phyloP scores from a whole-genome alignment of 257 asterid genomes.

The Petrea volubilis region DNA sequence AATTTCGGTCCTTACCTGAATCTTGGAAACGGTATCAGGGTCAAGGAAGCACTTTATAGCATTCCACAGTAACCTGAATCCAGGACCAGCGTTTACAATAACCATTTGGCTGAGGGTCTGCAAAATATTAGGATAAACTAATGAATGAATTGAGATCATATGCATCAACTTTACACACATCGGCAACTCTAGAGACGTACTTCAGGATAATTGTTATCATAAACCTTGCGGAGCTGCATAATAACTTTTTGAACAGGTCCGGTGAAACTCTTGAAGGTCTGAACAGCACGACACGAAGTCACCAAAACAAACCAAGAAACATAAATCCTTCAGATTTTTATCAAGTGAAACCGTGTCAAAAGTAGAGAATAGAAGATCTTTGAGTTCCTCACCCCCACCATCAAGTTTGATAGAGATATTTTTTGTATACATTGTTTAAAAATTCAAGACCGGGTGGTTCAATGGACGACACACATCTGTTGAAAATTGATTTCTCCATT shows the following conservation, averaged over 20 bases:
- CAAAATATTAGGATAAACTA: conserved; percentile 8
- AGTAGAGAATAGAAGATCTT: conserved; percentile 3
- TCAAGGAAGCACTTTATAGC: conserved; percentile 61
- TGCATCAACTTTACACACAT: not conserved
- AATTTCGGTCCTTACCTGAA: conserved; percentile 37
- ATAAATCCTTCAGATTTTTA: not conserved
- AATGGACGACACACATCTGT: too few species aligned
- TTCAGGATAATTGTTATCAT: conserved; percentile 48
- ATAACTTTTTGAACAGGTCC: conserved; percentile 56
- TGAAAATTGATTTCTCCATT: too few species aligned
- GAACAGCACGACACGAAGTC: not conserved
- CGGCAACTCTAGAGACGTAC: conserved; percentile 24
- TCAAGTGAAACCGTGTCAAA: too few species aligned
- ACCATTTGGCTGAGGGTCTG: conserved; percentile 57
- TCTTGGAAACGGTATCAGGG: conserved; percentile 50
- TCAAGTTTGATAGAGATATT: too few species aligned
- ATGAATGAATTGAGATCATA: not conserved
- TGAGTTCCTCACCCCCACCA: not conserved
- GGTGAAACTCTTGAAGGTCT: conserved; percentile 47
- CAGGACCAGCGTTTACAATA: conserved; percentile 60
- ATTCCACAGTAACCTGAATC: conserved; percentile 59
- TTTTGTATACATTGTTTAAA: too few species aligned
- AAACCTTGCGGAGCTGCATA: conserved; percentile 53
- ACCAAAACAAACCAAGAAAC: not conserved
- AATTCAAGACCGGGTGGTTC: too few species aligned